Evolutionary conservation across 176 grass and related monocot genomes (phyloP), one percentile per base, ranked within the genome.

Genomic region (Neostapfia colusana): DNA sequence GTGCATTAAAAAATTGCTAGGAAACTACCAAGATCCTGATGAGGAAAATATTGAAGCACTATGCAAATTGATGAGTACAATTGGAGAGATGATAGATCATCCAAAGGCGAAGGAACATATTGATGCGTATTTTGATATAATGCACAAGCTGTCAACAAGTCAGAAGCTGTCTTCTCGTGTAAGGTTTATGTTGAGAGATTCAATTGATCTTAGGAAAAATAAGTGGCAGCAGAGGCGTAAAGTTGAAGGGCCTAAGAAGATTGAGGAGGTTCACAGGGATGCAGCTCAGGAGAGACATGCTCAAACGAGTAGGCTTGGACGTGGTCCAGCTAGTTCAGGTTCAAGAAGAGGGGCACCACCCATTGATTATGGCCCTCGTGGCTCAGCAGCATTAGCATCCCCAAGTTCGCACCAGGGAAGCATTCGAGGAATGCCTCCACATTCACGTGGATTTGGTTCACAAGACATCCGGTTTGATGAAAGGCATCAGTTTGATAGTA

Each of bases 41-140:
- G 93, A 92, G 66, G 93, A 96, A 82, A 87, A 96, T 80, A 70
- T 96, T 35, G 93, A 96, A 64, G 75, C 93, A 35, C 71, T 96
- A 18, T 92, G 93, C 82, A 96, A 96, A 78, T 73, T 96, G 53
- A 92, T 96, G 93, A 92, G 89, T 82, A 96, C 93, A 49, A 92
- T 96, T 15, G 89, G 93, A 37, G 93, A 96, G 46, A 96, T 96
- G 82, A 96, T 96, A 40, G 93, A 96, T 80, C 89, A 96, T 82
- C 46, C 79, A 3, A 92, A 74, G 59, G 82, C 93, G 50, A 96
- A 90, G 84, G 93, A 81, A 37, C 79, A 96, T 72, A 90, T 96
- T 82, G 93, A 96, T 89, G 73, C 59, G 72, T 96, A 96, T 82
- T 92, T 92, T 85, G 89, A 88, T 40, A 67, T 96, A 39, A 96